Evolutionary conservation across 106 monocot genomes (phyloP).

Genomic region (Phalaenopsis equestris): DNA sequence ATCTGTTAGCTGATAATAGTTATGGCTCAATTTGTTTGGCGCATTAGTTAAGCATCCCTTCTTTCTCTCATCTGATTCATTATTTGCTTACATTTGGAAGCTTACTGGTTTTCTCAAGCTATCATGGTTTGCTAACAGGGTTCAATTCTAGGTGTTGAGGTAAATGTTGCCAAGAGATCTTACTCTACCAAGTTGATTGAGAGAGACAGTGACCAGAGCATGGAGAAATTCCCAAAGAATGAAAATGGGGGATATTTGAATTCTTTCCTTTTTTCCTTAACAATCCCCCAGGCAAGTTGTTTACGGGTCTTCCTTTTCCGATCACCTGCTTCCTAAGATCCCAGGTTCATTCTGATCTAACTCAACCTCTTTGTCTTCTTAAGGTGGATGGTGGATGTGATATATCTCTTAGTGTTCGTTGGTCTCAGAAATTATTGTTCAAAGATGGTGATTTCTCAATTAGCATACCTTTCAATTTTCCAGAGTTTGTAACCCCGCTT

Average conservation of each 20-base stretch:
- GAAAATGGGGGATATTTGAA: constrained; percentile 46
- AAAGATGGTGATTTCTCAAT: constrained; percentile 62
- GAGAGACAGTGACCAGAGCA: constrained; percentile 23
- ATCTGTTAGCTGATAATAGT: neutral
- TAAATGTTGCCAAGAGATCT: constrained; percentile 41
- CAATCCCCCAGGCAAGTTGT: constrained; percentile 52
- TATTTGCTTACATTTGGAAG: neutral
- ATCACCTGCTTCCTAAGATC: neutral
- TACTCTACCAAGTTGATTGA: constrained; percentile 50
- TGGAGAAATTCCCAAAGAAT: constrained; percentile 27
- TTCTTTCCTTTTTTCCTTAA: constrained; percentile 49
- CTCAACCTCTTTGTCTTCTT: neutral
- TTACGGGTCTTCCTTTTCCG: neutral
- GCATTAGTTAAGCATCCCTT: neutral
- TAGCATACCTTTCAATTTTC: constrained; percentile 72
- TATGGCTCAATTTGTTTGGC: neutral
- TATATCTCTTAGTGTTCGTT: constrained; percentile 51
- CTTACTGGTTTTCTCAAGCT: constrained; percentile 32
- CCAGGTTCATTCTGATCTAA: neutral
- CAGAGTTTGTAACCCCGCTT: constrained; percentile 71
- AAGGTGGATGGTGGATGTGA: constrained; percentile 77
- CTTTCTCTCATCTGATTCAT: neutral
- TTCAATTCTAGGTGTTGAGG: constrained; percentile 93
- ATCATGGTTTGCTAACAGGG: constrained; percentile 91
- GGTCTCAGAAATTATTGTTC: constrained; percentile 78